Conservation (phyloP, 768 basidiomycete genomes). For the Cystofilobasidium ferigula region DNA sequence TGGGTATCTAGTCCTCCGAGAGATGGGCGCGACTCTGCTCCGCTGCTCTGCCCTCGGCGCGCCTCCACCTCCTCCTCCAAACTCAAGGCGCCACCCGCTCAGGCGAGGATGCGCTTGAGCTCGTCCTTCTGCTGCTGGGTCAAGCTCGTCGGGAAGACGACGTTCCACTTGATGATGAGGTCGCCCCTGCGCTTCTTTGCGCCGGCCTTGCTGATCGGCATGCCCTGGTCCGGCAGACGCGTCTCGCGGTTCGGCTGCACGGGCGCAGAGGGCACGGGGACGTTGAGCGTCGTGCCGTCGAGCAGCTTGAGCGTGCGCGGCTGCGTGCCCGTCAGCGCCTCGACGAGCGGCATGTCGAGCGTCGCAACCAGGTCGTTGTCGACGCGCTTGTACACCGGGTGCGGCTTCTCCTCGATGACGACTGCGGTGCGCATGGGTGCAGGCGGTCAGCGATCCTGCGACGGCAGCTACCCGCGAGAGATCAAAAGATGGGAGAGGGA, state of each 20-base stretch:
- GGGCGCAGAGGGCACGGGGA: conserved; percentile 49
- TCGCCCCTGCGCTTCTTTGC: conserved; percentile 65
- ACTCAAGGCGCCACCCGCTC: too few species aligned
- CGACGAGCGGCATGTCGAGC: conserved; percentile 61
- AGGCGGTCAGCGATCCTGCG: neutral
- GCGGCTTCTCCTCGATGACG: conserved; percentile 89
- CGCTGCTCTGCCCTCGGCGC: too few species aligned
- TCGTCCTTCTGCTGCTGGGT: conserved; percentile 70
- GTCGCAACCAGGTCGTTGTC: conserved; percentile 65
- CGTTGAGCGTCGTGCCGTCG: conserved; percentile 67
- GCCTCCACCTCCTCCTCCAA: too few species aligned
- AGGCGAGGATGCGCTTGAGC: conserved; percentile 51
- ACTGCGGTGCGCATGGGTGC: conserved; percentile 35
- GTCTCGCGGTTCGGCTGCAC: conserved; percentile 52
- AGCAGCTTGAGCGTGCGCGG: conserved; percentile 52
- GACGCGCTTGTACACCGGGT: conserved; percentile 60
- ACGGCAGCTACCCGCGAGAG: too few species aligned
- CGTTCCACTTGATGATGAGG: conserved; percentile 63
- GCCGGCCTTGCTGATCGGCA: conserved; percentile 79
- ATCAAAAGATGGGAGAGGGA: neutral
- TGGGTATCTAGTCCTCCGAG: too few species aligned
- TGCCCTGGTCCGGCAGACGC: conserved; percentile 55
- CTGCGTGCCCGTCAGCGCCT: conserved; percentile 53
- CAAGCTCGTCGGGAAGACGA: conserved; percentile 68
- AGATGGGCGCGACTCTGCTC: too few species aligned